Evolutionary conservation across 106 monocot species (phyloP).

Genomic region (Platanthera zijinensis): DNA sequence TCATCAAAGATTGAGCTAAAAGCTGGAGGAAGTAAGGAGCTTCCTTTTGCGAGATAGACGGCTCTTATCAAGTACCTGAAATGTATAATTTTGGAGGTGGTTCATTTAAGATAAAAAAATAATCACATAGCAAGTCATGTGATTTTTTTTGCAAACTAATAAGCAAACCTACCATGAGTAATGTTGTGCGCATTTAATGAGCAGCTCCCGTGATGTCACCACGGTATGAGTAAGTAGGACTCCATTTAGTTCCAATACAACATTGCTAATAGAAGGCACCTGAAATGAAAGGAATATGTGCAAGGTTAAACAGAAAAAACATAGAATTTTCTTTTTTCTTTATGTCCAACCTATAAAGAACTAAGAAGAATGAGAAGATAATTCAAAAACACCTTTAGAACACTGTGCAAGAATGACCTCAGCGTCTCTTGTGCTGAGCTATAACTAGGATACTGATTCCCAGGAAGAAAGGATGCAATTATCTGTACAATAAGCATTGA

Average conservation of each 20-base stretch:
- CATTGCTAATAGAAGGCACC: conserved; percentile 68
- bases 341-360: not conserved
- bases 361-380: not conserved
- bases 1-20: conserved; percentile 96
- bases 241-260: conserved; percentile 71
- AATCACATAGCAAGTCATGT: not conserved
- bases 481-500: conserved; percentile 35
- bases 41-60: conserved; percentile 79
- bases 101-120: not conserved
- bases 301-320: not conserved
- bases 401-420: conserved; percentile 72
- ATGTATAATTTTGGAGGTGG: conserved; percentile 8
- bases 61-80: conserved; percentile 75
- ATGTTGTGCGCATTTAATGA: conserved; percentile 82
- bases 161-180: conserved; percentile 68
- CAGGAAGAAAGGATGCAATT: conserved; percentile 67
- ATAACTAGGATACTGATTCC: conserved; percentile 56
- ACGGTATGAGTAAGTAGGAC: conserved; percentile 79
- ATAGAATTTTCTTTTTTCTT: not conserved
- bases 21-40: conserved; percentile 77
- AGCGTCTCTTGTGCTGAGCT: conserved; percentile 72
- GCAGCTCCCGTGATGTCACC: conserved; percentile 62
- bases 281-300: conserved; percentile 9
- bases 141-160: conserved; percentile 1
- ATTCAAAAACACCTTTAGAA: conserved; percentile 54